Evolutionary conservation across 768 basidiomycete species (phyloP), one percentile per base, ranked within the genome.

Genomic region (Lactifluus piperatus): DNA sequence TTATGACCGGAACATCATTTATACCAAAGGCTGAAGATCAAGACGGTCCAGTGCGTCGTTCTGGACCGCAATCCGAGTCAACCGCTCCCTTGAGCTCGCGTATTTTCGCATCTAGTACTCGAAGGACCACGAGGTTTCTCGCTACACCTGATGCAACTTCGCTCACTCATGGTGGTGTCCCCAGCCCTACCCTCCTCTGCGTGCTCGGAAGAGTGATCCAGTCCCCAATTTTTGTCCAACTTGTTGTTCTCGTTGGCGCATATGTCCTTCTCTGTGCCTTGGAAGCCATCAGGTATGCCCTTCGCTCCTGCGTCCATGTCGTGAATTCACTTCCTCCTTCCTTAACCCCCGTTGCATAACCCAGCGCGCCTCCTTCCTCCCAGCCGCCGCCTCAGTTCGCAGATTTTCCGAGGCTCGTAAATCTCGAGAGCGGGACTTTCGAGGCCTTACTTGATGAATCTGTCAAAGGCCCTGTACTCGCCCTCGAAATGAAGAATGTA

Each of bases 401-500:
- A 0, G 81, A 88, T 68, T 90, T 82, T 68, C 80, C 83, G 1
- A 72, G 71, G 44, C 75, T 91, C 16, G 72, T 83, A 36, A 75
- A 83, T 16, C 74, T 82, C 4, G 84, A 90, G 62, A 78, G 77
- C 58, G 73, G 78, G 44, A 79, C 79, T 1, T 82, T 90, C 56
- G 84, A 82, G 54, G 75, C 86, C 63, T 70, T 90, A 14, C 68
- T 85, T 27, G 81, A 80, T 49, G 80, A 82, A 48, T 75, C 83
- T 0, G 75, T 78, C 0, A 82, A 84, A 2, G 79, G 81, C 0
- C 80, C 84, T 0, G 76, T 75, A 5, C 68, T 91, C 39, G 81
- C 85, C 5, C 67, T 87, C 43, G 81, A 87, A 56, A 79, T 91
- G 62, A 82, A 88, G 71, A 84, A 83, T 68, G 83, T 86, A 13